These are phyloP conservation scores for Quercus bicolor DNA, from an alignment of 306 rosid species.

Conservation along the genomic window DNA sequence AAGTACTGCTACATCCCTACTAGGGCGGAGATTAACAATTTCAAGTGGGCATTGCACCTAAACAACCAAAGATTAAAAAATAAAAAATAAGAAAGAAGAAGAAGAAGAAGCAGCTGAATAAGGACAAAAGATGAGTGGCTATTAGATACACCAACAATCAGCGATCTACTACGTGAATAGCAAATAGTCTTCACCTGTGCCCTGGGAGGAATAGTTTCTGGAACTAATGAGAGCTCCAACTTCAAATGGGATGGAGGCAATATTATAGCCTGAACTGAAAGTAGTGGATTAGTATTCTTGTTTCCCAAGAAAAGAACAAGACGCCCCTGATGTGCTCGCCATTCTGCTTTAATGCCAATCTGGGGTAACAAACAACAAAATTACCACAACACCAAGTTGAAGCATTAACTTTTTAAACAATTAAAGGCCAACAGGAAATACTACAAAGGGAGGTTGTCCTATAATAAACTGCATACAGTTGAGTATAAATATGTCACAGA, in stretches of 20 bases:
- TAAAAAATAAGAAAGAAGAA: neutral
- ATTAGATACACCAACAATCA: neutral
- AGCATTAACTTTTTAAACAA: neutral
- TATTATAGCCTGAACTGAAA: slow-evolving; percentile 81
- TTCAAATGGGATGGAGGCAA: slow-evolving; percentile 88
- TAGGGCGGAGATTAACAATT: slow-evolving; percentile 77
- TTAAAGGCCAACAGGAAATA: slow-evolving; percentile 10
- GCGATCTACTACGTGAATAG: neutral
- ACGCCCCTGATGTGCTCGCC: slow-evolving; percentile 90
- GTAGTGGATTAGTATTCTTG: slow-evolving; percentile 89
- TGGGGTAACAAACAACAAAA: slow-evolving; percentile 21
- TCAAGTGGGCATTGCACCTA: slow-evolving; percentile 99
- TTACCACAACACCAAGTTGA: neutral
- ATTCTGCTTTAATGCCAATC: slow-evolving; percentile 97
- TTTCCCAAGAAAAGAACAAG: slow-evolving; percentile 97
- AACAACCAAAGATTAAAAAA: slow-evolving; percentile 23
- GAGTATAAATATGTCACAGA: slow-evolving; percentile 5
- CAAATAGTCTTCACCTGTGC: slow-evolving; percentile 68
- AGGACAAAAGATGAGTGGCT: slow-evolving; percentile 6
- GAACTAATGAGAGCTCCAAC: slow-evolving; percentile 88
- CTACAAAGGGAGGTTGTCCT: slow-evolving; percentile 6
- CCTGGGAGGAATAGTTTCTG: slow-evolving; percentile 98
- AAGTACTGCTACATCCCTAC: slow-evolving; percentile 96
- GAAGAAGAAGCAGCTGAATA: neutral
- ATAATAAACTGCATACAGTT: neutral